Evolutionary conservation across 73 alveolate genomes (phyloP), one percentile per base, ranked within the genome.

Genomic region (Uronychia setigera): DNA sequence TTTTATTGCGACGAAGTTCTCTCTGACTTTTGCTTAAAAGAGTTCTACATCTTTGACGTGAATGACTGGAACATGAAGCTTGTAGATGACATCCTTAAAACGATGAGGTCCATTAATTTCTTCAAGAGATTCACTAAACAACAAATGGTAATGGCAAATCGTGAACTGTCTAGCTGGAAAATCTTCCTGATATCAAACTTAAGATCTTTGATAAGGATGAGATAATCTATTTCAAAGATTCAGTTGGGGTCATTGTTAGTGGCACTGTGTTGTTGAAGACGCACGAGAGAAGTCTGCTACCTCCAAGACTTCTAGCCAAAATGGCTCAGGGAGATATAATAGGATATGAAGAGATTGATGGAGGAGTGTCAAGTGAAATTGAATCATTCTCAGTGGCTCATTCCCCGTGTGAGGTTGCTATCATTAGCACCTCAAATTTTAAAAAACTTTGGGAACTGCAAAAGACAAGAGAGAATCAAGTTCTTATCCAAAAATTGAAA

Each of bases 281-380:
- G 29, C 91, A 85, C 31, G 57, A 58, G 32, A 86, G 77, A 26
- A 85, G 77, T 67, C 27, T 85, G 1, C 77, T 85, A 1, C 91
- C 91, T 35, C 91, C 91, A 1, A 34, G 33, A 58, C 58, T 85
- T 28, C 81, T 77, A 29, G 91, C 82, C 29, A 85, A 85, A 33
- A 57, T 14, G 30, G 57, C 76, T n/a, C 32, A 85, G 32, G 91
- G 91, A 0, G 86, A 85, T 33, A 78, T 85, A 1, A 31, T 85
- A 0, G 91, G 91, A 27, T 85, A 29, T 77, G 80, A 34, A 31
- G 35, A 34, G 31, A 35, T 79, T 32, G 91, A 85, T 85, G 79
- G 33, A 19, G 91, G 91, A 9, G 28, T 85, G 13, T 29, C 91
- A 14, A 85, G 46, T 33, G 67, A 77, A 33, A 79, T 85, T 29